These are phyloP conservation scores for Fusarium odoratissimum DNA, from an alignment of 2,329 filamentous ascomycete species.

Conservation along the genomic window DNA sequence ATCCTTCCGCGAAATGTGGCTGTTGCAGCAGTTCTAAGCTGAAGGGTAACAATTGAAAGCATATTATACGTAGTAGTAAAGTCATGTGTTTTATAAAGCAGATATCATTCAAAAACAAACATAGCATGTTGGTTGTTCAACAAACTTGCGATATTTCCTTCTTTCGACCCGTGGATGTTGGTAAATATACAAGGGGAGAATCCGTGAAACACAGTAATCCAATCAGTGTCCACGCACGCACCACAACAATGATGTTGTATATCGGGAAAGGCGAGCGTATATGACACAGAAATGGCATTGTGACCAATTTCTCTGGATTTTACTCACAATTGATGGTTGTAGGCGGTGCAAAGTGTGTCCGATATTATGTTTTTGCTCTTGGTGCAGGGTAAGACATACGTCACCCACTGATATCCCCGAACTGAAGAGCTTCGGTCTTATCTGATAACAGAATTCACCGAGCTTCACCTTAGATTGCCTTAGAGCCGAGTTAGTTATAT, in stretches of 20 bases:
- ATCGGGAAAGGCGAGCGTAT: background rate
- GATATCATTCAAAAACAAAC: too few species aligned
- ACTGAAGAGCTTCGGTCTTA: background rate
- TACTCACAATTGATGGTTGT: accelerated
- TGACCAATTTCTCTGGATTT: background rate
- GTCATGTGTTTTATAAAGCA: background rate
- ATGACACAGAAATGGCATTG: background rate
- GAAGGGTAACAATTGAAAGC: background rate
- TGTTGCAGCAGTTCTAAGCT: background rate
- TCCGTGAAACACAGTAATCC: too few species aligned
- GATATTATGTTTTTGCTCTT: background rate
- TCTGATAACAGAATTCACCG: background rate
- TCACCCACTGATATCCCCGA: background rate
- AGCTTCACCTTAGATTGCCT: background rate
- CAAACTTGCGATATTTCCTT: too few species aligned
- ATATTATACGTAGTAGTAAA: too few species aligned
- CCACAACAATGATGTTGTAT: background rate
- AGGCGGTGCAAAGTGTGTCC: background rate
- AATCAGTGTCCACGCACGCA: too few species aligned
- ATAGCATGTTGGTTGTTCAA: accelerated
- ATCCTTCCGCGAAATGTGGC: background rate
- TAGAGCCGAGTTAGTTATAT: background rate
- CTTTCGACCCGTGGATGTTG: too few species aligned
- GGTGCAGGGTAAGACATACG: background rate
- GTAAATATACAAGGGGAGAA: too few species aligned